Evolutionary conservation across 2,329 filamentous ascomycete genomes (phyloP).

Genomic region (Fusarium annulatum): DNA sequence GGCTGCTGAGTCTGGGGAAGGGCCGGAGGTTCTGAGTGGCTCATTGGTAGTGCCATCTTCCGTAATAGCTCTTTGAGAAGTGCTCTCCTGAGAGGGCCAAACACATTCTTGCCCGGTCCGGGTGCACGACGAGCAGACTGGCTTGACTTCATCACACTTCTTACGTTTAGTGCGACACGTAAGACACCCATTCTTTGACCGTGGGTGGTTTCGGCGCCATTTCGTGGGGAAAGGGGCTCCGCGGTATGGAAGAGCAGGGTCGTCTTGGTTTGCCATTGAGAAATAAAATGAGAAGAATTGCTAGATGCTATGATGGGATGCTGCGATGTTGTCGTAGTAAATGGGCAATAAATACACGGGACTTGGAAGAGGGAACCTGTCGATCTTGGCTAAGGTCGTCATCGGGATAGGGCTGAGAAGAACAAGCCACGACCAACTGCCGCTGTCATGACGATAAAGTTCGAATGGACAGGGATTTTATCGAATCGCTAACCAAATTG

Average conservation of each 20-base stretch:
- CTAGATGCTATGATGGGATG: not conserved
- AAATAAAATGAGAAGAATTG: not conserved
- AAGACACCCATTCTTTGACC: slow-evolving; percentile 16
- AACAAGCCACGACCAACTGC: not conserved
- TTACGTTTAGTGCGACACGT: slow-evolving; percentile 16
- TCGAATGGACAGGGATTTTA: not conserved
- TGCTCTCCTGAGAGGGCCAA: not conserved
- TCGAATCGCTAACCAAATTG: slow-evolving; percentile 1
- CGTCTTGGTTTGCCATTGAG: not conserved
- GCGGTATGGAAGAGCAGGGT: not conserved
- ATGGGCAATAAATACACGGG: not conserved
- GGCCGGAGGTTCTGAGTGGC: too few relatives aligned
- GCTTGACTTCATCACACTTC: slow-evolving; percentile 21
- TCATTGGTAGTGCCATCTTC: not conserved
- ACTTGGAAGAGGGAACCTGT: not conserved
- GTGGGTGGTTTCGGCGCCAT: slow-evolving; percentile 15
- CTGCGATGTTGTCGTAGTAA: not conserved
- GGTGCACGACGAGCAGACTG: not conserved
- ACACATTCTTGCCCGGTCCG: not conserved
- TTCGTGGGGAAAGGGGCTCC: slow-evolving; percentile 14
- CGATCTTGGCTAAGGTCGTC: not conserved
- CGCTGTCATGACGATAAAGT: not conserved
- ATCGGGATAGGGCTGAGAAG: not conserved
- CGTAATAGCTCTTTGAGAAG: not conserved
- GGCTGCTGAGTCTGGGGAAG: too few relatives aligned